Percentiles rank a stretch among this genome's conserved stretches.
phyloP scores from a whole-genome alignment of 805 yeast species.

The Barnettozyma sp. region DNA sequence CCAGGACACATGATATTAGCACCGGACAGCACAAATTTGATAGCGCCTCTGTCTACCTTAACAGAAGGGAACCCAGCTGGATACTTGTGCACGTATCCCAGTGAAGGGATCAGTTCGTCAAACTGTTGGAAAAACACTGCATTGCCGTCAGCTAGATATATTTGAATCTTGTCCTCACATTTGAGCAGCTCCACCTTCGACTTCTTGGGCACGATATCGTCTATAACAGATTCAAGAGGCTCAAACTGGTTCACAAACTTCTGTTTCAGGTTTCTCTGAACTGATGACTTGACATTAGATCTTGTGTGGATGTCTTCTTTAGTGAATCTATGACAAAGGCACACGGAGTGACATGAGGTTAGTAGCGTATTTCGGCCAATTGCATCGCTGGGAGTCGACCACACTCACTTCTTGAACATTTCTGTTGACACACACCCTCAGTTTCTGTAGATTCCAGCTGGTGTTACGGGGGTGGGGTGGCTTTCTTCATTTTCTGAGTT shows the following conservation, averaged over 20 bases:
- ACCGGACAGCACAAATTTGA: slow-evolving; percentile 90
- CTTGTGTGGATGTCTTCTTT: slow-evolving; percentile 86
- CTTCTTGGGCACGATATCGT: slow-evolving; percentile 82
- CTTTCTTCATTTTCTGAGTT: neutral
- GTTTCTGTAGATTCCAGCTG: too few species aligned
- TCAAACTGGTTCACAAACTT: slow-evolving; percentile 72
- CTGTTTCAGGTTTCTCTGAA: slow-evolving; percentile 80
- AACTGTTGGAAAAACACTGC: slow-evolving; percentile 77
- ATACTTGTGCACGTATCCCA: slow-evolving; percentile 70
- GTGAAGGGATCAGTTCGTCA: slow-evolving; percentile 68
- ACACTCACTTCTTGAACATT: slow-evolving; percentile 43
- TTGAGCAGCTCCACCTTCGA: slow-evolving; percentile 72
- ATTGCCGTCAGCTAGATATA: slow-evolving; percentile 66
- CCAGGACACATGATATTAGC: slow-evolving; percentile 98
- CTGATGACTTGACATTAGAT: slow-evolving; percentile 87
- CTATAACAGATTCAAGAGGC: slow-evolving; percentile 66
- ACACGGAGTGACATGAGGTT: too few species aligned
- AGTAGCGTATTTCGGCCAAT: too few species aligned
- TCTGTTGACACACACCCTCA: neutral
- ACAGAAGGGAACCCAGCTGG: slow-evolving; percentile 81
- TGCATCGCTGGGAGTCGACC: too few species aligned
- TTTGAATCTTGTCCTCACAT: slow-evolving; percentile 83
- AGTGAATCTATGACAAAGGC: too few species aligned
- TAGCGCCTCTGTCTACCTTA: slow-evolving; percentile 93
- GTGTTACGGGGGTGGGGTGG: too few species aligned